Conservation (phyloP, 352 stramenopile genomes). For the Peronospora destructor region DNA sequence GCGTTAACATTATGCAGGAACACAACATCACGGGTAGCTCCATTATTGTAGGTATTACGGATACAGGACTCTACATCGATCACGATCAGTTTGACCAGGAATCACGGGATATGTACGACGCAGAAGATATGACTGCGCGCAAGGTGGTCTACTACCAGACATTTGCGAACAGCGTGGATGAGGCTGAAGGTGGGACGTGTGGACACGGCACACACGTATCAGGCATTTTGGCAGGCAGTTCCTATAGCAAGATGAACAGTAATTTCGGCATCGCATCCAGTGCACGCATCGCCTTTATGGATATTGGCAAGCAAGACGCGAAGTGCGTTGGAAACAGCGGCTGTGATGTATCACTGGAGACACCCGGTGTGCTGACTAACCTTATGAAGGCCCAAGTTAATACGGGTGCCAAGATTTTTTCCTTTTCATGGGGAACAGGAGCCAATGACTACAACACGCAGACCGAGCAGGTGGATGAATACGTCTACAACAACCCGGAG, state of each 20-base stretch:
- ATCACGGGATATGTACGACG: slow-evolving; percentile 48
- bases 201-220: slow-evolving; percentile 87
- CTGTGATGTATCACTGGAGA: slow-evolving; percentile 40
- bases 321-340: slow-evolving; percentile 33
- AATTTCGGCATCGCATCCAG: slow-evolving; percentile 71
- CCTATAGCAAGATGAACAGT: slow-evolving; percentile 26
- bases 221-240: slow-evolving; percentile 68
- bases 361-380: slow-evolving; percentile 34
- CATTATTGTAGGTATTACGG: slow-evolving; percentile 66
- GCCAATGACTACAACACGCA: slow-evolving; percentile 59
- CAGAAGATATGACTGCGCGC: slow-evolving; percentile 41
- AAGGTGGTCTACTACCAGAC: slow-evolving; percentile 82
- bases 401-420: slow-evolving; percentile 54
- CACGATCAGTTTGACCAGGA: slow-evolving; percentile 75
- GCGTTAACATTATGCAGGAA: slow-evolving; percentile 42
- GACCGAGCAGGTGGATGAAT: slow-evolving; percentile 53
- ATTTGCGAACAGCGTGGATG: slow-evolving; percentile 64
- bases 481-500: slow-evolving; percentile 73
- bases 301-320: slow-evolving; percentile 62
- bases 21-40: slow-evolving; percentile 58
- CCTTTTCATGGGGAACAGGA: slow-evolving; percentile 62
- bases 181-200: slow-evolving; percentile 51
- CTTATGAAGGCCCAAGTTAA: slow-evolving; percentile 55
- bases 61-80: slow-evolving; percentile 70
- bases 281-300: slow-evolving; percentile 84